These are phyloP conservation scores for Mycena rebaudengoi DNA, from an alignment of 768 basidiomycete genomes.

Conservation along the genomic window DNA sequence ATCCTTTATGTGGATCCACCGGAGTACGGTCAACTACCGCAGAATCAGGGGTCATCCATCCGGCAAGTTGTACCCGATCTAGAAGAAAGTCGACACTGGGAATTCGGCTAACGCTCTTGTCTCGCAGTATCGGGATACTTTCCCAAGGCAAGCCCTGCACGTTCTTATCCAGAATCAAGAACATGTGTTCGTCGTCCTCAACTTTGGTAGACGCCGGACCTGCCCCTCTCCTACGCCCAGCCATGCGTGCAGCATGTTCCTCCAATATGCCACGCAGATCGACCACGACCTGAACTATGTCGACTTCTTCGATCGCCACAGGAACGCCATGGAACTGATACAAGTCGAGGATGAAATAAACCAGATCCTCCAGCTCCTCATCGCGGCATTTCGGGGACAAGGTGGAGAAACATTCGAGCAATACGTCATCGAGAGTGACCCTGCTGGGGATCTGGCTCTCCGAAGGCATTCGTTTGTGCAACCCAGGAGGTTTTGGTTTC, in stretches of 20 bases:
- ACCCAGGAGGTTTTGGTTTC: conserved; percentile 41
- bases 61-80: conserved; percentile 78
- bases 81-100: conserved; percentile 89
- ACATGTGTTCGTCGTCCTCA: conserved; percentile 72
- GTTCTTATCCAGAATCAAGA: conserved; percentile 90
- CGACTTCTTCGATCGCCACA: conserved; percentile 90
- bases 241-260: conserved; percentile 62
- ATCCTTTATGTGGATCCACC: conserved; percentile 75
- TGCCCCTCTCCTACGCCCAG: conserved; percentile 33
- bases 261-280: conserved; percentile 84
- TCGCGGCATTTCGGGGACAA: conserved; percentile 85
- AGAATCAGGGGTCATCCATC: conserved; percentile 35
- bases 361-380: conserved; percentile 94
- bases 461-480: conserved; percentile 44
- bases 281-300: conserved; percentile 88
- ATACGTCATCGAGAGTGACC: conserved; percentile 70
- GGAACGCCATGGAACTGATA: conserved; percentile 94
- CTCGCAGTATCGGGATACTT: conserved; percentile 86
- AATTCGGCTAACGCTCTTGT: conserved; percentile 89
- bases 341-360: conserved; percentile 92
- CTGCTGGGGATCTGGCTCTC: conserved; percentile 48
- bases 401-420: conserved; percentile 89
- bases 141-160: conserved; percentile 95
- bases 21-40: conserved; percentile 52
- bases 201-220: conserved; percentile 25